Evolutionary conservation across 2,329 filamentous ascomycete genomes (phyloP), one percentile per base, ranked within the genome.

Genomic region (Penicillium hesseltinei): DNA sequence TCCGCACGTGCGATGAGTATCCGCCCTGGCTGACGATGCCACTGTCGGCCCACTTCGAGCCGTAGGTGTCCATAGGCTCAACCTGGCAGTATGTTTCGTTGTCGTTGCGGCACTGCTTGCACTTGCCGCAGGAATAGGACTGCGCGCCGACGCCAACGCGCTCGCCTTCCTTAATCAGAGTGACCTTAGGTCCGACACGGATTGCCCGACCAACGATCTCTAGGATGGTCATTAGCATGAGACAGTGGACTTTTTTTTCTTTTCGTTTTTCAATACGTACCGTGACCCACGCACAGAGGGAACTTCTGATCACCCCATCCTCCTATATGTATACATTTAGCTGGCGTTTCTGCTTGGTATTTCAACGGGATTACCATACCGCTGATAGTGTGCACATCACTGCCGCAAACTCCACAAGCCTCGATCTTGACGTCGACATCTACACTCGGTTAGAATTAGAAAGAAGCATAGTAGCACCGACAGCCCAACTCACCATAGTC

Each of bases 341-440:
- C 29, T 45, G 11, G 21, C n/a, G 11, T 15, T 11, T 19, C 9
- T 21, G 11, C 2, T 13, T 27, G 19, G 11, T 44, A 13, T 4
- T 33, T 17, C 13, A 17, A 25, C 6, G 5, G 7, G 11, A 19
- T 21, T 4, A 17, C 4, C 64, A 36, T 68, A 68, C 72, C 74
- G 68, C 75, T 85, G 71, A 90, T 82, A 58, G 85, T 90, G 76
- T 90, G 88, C 47, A 89, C 79, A 69, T 91, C 88, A 64, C 84
- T 88, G 65, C 87, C 85, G 72, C 88, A 91, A 52, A 91, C 82
- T 69, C 90, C 89, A 70, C 90, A 93, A 71, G 84, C 87, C 64
- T 92, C 87, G 68, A 96, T 88, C 80, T 92, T 89, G 76, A 96
- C 85, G 72, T 96, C 91, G 67, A 96, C 85, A 71, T 96, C 91